phyloP scores from a whole-genome alignment of 2,329 filamentous ascomycete species.

The Penicillium polonicum region DNA sequence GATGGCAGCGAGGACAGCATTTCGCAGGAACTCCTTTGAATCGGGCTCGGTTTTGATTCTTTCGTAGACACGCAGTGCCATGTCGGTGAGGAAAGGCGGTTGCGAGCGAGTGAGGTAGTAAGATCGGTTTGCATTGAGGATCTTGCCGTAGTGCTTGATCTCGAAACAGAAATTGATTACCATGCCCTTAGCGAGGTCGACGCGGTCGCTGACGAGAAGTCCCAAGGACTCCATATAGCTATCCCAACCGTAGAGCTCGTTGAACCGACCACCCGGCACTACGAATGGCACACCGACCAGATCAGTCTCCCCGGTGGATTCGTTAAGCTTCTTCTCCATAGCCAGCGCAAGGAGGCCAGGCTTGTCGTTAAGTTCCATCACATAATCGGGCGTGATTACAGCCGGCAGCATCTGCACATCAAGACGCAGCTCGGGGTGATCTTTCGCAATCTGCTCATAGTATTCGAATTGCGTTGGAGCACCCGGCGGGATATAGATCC shows the following conservation, averaged over 20 bases:
- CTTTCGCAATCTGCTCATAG: slow-evolving; percentile 75
- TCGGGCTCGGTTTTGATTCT: slow-evolving; percentile 84
- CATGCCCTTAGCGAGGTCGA: slow-evolving; percentile 89
- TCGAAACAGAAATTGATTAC: slow-evolving; percentile 96
- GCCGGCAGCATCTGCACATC: slow-evolving; percentile 76
- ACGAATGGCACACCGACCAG: slow-evolving; percentile 85
- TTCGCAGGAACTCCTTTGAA: slow-evolving; percentile 75
- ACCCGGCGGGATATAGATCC: slow-evolving; percentile 84
- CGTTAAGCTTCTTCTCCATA: slow-evolving; percentile 73
- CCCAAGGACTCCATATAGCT: slow-evolving; percentile 98
- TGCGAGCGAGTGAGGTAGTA: slow-evolving; percentile 95
- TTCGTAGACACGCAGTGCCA: slow-evolving; percentile 91
- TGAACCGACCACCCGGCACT: slow-evolving; percentile 96
- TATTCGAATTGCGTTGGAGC: slow-evolving; percentile 87
- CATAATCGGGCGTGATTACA: slow-evolving; percentile 75
- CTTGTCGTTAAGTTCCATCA: slow-evolving; percentile 79
- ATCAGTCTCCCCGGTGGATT: slow-evolving; percentile 66
- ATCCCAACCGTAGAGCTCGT: slow-evolving; percentile 98
- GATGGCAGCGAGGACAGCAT: slow-evolving; percentile 83
- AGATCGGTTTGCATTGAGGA: slow-evolving; percentile 91
- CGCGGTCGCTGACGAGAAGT: slow-evolving; percentile 77
- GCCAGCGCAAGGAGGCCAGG: slow-evolving; percentile 87
- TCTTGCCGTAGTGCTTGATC: slow-evolving; percentile 97
- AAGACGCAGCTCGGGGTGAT: slow-evolving; percentile 77
- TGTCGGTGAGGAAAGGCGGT: slow-evolving; percentile 94